Evolutionary conservation across 306 rosid species (phyloP).

Genomic region (Pyrus pyrifolia): DNA sequence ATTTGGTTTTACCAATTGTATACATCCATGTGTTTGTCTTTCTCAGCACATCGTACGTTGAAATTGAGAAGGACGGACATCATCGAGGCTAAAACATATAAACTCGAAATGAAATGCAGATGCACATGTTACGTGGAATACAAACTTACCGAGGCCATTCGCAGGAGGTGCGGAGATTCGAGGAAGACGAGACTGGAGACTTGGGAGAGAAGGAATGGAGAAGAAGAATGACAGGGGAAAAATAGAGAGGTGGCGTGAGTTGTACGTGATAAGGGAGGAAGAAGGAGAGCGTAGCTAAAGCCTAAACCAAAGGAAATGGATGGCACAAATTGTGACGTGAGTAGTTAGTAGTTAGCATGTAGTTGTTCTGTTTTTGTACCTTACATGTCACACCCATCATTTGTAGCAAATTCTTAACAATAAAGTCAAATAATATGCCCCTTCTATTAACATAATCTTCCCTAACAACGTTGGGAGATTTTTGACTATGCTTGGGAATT

Average conservation of each 20-base stretch:
- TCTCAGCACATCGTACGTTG: too few species aligned
- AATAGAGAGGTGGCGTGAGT: background rate
- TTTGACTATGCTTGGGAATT: rapidly evolving
- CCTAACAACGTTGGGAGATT: too few species aligned
- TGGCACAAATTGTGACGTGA: background rate
- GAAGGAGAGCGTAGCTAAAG: background rate
- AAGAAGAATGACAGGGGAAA: background rate
- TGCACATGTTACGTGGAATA: background rate
- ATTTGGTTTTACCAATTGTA: background rate
- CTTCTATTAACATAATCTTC: background rate
- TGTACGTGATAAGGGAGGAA: background rate
- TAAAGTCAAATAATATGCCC: background rate
- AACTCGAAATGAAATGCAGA: background rate
- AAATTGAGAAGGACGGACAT: background rate
- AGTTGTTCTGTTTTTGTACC: background rate
- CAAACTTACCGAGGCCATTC: slow-evolving; percentile 36
- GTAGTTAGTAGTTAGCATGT: background rate
- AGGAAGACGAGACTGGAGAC: background rate
- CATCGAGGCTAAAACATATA: background rate
- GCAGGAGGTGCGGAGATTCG: slow-evolving; percentile 6
- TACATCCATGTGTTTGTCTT: background rate
- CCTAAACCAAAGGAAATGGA: background rate
- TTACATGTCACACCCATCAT: background rate
- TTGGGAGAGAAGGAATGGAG: background rate
- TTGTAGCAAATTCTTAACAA: background rate